Percentiles rank a stretch among this genome's conserved stretches.
Evolutionary conservation across 495 filamentous ascomycete genomes (phyloP).

Genomic region (Sordaria brevicollis): DNA sequence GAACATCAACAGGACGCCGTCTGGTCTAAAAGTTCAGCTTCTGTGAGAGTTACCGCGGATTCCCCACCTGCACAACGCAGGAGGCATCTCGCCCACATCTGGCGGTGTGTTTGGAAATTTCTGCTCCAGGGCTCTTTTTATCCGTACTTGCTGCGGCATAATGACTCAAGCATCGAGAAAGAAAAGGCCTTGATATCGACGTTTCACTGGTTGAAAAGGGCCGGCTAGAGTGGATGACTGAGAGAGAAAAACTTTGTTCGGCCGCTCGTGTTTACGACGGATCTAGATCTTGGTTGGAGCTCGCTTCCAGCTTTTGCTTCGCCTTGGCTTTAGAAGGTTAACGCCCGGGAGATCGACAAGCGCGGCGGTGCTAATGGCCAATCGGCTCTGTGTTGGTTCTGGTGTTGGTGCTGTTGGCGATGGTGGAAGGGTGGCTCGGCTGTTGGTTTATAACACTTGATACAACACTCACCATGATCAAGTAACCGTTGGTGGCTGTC

Average conservation of each 20-base stretch:
- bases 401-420: not conserved
- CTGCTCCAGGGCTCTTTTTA: not conserved
- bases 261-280: not conserved
- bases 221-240: not conserved
- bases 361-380: not conserved
- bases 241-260: not conserved
- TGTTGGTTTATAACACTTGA: too few species aligned
- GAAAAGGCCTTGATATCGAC: not conserved
- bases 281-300: not conserved
- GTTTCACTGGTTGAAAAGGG: not conserved
- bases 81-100: not conserved
- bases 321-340: not conserved
- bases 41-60: not conserved
- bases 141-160: not conserved
- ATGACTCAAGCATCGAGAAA: not conserved
- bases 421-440: not conserved
- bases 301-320: not conserved
- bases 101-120: not conserved
- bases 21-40: not conserved
- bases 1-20: not conserved
- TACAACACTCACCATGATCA: not conserved
- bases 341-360: not conserved
- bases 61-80: not conserved
- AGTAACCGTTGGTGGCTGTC: not conserved
- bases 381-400: not conserved